Evolutionary conservation across 2,329 filamentous ascomycete species (phyloP), one percentile per base, ranked within the genome.

Genomic region (Rhynchosporium graminicola): DNA sequence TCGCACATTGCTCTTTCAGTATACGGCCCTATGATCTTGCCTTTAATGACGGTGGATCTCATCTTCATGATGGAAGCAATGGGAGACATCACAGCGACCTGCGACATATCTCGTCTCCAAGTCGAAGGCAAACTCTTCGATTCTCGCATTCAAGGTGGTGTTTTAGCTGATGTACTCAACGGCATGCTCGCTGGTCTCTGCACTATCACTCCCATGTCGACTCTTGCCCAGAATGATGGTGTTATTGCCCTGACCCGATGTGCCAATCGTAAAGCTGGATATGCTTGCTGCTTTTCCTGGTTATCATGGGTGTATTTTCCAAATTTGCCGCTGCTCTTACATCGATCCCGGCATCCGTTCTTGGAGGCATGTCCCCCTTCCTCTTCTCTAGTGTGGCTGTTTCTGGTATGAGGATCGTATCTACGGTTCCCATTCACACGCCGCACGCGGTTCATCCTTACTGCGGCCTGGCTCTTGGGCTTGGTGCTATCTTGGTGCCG

Each of bases 211-310:
- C 90, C 90, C 36, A 90, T 93, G 84, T 87, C 86, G 1, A 89
- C 87, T 0, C 93, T 93, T 69, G 90, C 90, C 0, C 90, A 93
- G 74, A 94, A 94, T 78, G 93, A 94, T 73, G 90, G 90, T 42
- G 89, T 94, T 57, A 93, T 95, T 64, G 88, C 90, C 0, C 80
- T 95, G 50, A 95, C 91, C 0, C 83, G 90, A 15, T 94, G 90
- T 74, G 91, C 91, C 0, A 94, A 92, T 74, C 85, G 91, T 59
- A 89, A 87, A 52, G 91, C 90, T 4, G 91, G 91, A 4, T 92
- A 92, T 74, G 89, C 87, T 55, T 89, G 87, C 72, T 92, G 85
- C 74, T 80, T 89, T 92, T 92, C 79, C 82, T 95, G 10, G 76
- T 95, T 65, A 75, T 95, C 68, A 92, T 92, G 85, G 91, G 91